These are phyloP conservation scores for Ophiostoma piceae DNA, from an alignment of 2,329 filamentous ascomycete genomes.

Conservation along the genomic window DNA sequence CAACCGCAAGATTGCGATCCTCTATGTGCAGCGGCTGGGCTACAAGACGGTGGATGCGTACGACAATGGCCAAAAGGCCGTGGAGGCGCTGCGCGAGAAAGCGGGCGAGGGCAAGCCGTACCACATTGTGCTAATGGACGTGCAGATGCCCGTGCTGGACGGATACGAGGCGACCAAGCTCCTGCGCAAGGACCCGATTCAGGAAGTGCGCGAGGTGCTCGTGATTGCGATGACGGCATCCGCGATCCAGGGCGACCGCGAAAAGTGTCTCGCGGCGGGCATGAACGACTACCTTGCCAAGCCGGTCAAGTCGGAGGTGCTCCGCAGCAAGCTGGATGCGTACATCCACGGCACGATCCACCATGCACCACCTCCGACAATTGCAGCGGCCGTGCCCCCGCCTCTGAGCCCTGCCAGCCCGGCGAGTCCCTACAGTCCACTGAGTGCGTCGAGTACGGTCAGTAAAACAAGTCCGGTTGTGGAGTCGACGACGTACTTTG, in stretches of 20 bases:
- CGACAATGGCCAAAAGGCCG: conserved; percentile 81
- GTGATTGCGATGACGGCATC: conserved; percentile 97
- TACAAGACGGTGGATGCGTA: conserved; percentile 79
- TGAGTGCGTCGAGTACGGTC: not conserved
- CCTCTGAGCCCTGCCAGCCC: not conserved
- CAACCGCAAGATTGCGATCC: conserved; percentile 89
- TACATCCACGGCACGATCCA: conserved; percentile 42
- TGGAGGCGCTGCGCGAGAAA: conserved; percentile 73
- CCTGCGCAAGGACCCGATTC: conserved; percentile 69
- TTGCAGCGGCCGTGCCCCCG: not conserved
- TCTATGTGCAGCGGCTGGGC: conserved; percentile 80
- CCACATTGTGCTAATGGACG: conserved; percentile 90
- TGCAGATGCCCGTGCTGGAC: conserved; percentile 91
- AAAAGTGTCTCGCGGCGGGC: conserved; percentile 90
- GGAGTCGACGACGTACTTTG: not conserved
- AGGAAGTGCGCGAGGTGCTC: conserved; percentile 73
- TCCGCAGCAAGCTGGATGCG: conserved; percentile 72
- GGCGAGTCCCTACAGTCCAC: not conserved
- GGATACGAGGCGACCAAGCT: conserved; percentile 86
- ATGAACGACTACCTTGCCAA: conserved; percentile 99
- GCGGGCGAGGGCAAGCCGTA: conserved; percentile 70
- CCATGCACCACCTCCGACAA: conserved; percentile 31
- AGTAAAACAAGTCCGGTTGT: not conserved
- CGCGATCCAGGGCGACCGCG: conserved; percentile 87
- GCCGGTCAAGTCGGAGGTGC: conserved; percentile 80